These are phyloP conservation scores for Phylloporus sp. DNA, from an alignment of 768 basidiomycete genomes.

Conservation along the genomic window DNA sequence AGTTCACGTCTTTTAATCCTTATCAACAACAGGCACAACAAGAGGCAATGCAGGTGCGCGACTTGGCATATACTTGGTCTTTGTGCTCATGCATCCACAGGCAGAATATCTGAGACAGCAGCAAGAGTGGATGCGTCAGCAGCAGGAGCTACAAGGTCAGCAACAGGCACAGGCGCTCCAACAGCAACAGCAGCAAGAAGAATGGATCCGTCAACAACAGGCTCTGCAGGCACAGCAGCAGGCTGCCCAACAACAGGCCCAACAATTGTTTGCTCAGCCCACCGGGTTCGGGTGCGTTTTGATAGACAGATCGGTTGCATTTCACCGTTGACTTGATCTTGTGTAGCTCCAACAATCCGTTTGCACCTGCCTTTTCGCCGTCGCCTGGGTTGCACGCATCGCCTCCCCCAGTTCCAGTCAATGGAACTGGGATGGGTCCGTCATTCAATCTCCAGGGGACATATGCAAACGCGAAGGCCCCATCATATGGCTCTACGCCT, in stretches of 20 bases:
- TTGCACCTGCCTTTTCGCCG: conserved; percentile 48
- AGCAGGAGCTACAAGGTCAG: conserved; percentile 44
- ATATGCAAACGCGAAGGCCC: conserved; percentile 43
- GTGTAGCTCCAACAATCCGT: conserved; percentile 90
- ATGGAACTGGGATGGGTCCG: conserved; percentile 34
- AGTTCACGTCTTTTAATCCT: conserved; percentile 91
- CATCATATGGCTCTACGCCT: conserved; percentile 34
- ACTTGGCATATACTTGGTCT: neutral
- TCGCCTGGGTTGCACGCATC: conserved; percentile 32
- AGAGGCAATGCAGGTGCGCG: conserved; percentile 64
- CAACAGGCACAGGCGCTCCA: conserved; percentile 37
- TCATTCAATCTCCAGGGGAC: conserved; percentile 70
- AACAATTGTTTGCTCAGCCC: conserved; percentile 51
- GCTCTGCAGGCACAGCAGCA: conserved; percentile 42
- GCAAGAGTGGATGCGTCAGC: conserved; percentile 70
- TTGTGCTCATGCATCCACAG: conserved; percentile 23
- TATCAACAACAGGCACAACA: conserved; percentile 92
- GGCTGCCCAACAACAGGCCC: conserved; percentile 40
- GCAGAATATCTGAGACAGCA: conserved; percentile 45
- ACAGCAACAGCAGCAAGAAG: conserved; percentile 36
- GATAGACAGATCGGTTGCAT: neutral
- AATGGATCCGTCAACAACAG: conserved; percentile 63
- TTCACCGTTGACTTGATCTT: conserved; percentile 24
- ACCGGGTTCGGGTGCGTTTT: conserved; percentile 69
- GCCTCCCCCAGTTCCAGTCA: conserved; percentile 29